A percentile compares a stretch with the other conserved stretches of the same genome.
Conservation (phyloP, 305 asterid genomes). For the Fraxinus angustifolia region DNA sequence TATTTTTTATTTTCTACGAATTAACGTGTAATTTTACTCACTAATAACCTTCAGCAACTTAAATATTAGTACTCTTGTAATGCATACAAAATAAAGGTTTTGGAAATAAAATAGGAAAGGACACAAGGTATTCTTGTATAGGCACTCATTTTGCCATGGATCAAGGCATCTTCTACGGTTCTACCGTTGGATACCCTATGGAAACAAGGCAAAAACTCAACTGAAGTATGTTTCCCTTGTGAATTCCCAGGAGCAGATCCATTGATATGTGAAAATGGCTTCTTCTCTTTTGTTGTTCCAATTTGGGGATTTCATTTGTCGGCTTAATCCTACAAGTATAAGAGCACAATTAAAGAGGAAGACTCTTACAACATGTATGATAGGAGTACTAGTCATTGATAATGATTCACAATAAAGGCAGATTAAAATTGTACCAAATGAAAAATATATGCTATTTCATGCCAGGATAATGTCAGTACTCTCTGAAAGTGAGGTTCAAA, state of each 20-base stretch:
- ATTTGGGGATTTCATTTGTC: neutral
- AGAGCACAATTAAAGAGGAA: neutral
- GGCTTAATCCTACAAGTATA: neutral
- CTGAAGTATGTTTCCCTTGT: neutral
- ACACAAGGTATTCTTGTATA: neutral
- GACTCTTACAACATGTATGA: neutral
- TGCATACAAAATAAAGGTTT: neutral
- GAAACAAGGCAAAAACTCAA: neutral
- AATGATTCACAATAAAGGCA: neutral
- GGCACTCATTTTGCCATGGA: neutral
- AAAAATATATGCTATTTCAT: neutral
- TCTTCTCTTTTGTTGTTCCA: neutral
- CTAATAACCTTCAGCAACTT: neutral
- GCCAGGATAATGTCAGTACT: conserved; percentile 19
- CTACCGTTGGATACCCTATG: neutral
- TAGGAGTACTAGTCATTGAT: neutral
- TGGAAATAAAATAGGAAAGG: neutral
- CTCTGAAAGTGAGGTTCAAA: conserved; percentile 72
- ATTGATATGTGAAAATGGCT: neutral
- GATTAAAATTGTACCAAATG: neutral
- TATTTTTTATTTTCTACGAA: neutral
- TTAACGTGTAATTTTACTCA: neutral
- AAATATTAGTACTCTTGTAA: neutral
- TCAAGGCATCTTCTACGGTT: neutral
- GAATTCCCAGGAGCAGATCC: neutral